Evolutionary conservation across 2,329 filamentous ascomycete genomes (phyloP), one percentile per base, ranked within the genome.

Genomic region (Tolypocladium cylindrosporum): DNA sequence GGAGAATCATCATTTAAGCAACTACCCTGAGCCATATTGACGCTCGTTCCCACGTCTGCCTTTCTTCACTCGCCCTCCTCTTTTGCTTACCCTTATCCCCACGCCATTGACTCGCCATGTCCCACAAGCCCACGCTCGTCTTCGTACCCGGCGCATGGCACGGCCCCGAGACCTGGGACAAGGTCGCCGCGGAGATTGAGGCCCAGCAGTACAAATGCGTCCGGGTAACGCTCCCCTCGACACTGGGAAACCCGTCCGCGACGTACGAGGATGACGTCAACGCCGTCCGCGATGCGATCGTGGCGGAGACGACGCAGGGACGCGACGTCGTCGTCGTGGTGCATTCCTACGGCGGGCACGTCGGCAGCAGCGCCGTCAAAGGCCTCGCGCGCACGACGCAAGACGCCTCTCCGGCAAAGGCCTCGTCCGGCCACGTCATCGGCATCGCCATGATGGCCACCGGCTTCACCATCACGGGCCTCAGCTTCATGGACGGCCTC

Each of bases 91-190:
- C 11, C 36, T 37, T 37, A 37, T 5, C 13, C 34, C 14, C 36
- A 8, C 31, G 31, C 31, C 7, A 37, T 37, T 14, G 36, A 2
- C 37, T 13, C 11, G 21, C 55, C 37, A 68, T 68, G 66, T 34
- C 64, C 2, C 16, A 21, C 6, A 66, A 64, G n/a, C 66, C 67
- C 7, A 68, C 65, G 1, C 55, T 81, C 0, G 59, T 82, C 57
- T 72, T 81, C 24, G 69, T 82, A 1, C 77, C 72, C 1, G 78
- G 78, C 6, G 71, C 76, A 34, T 80, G 79, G 78, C 79, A 81
- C 58, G 63, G 59, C 6, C 65, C 75, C 1, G 67, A 62, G 14
- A 73, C 66, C 59, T 78, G 72, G 66, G 59, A 67, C 58, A 70
- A 70, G 48, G 56, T 77, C 56, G 67, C 65, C 14, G 63, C 68